phyloP scores from a whole-genome alignment of 73 alveolate genomes.

The Paraurostyla sp. region DNA sequence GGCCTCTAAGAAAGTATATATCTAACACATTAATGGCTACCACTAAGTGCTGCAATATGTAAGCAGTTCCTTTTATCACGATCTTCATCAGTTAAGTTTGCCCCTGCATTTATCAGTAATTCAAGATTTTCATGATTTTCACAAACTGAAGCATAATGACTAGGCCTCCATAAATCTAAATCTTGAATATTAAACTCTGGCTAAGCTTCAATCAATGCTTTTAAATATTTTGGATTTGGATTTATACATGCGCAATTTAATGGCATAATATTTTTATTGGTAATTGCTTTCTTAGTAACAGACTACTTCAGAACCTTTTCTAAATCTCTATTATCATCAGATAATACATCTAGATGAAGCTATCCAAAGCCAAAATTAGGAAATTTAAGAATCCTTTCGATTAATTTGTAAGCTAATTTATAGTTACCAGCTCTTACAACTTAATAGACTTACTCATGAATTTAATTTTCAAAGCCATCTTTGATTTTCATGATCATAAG shows the following conservation, averaged over 20 bases:
- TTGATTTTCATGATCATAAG: slow-evolving; percentile 78
- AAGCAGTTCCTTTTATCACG: slow-evolving; percentile 88
- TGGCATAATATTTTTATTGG: slow-evolving; percentile 93
- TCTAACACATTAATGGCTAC: slow-evolving; percentile 86
- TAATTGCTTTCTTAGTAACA: slow-evolving; percentile 91
- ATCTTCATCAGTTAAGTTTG: slow-evolving; percentile 88
- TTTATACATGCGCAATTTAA: slow-evolving; percentile 97
- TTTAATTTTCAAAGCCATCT: slow-evolving; percentile 65
- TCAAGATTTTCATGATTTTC: slow-evolving; percentile 88
- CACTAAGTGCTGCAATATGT: slow-evolving; percentile 90
- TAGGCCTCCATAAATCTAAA: slow-evolving; percentile 86
- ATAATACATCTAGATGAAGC: slow-evolving; percentile 92
- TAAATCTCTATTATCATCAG: slow-evolving; percentile 69
- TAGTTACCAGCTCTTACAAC: slow-evolving; percentile 93
- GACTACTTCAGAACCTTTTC: slow-evolving; percentile 77
- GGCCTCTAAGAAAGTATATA: slow-evolving; percentile 58
- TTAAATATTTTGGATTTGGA: slow-evolving; percentile 88
- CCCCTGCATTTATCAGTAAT: slow-evolving; percentile 88
- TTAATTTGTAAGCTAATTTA: slow-evolving; percentile 82
- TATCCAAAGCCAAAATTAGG: slow-evolving; percentile 93
- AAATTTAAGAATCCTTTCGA: slow-evolving; percentile 76
- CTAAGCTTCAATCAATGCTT: slow-evolving; percentile 80
- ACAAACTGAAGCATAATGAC: slow-evolving; percentile 98
- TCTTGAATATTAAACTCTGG: slow-evolving; percentile 88
- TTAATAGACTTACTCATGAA: slow-evolving; percentile 70